Evolutionary conservation across 148 eudicot genomes (phyloP).

Genomic region (Simmondsia chinensis): DNA sequence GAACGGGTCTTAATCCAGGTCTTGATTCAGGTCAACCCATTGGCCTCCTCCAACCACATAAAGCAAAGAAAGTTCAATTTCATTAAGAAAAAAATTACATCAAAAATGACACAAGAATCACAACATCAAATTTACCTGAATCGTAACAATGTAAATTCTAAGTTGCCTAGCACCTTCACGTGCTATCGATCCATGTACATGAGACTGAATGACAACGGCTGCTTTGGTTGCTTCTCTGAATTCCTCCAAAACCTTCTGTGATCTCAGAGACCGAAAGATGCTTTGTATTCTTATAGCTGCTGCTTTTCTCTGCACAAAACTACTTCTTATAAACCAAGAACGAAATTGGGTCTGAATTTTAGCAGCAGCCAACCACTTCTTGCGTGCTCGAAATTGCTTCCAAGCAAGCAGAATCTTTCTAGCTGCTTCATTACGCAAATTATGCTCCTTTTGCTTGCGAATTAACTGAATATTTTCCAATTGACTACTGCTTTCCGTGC

Average conservation of each 20-base stretch:
- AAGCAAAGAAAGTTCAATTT: background rate
- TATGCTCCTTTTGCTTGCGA: slow-evolving; percentile 8
- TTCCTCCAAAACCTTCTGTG: slow-evolving; percentile 20
- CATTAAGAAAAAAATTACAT: too few species aligned
- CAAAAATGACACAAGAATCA: background rate
- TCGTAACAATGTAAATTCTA: slow-evolving; percentile 16
- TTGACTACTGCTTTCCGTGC: slow-evolving; percentile 7
- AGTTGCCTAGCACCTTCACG: slow-evolving; percentile 26
- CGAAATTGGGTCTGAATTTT: slow-evolving; percentile 59
- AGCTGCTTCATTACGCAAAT: slow-evolving; percentile 24
- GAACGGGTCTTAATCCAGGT: too few species aligned
- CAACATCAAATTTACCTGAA: slow-evolving; percentile 48
- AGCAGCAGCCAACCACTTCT: slow-evolving; percentile 40
- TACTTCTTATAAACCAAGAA: slow-evolving; percentile 30
- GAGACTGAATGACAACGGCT: slow-evolving; percentile 53
- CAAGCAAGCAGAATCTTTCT: slow-evolving; percentile 33
- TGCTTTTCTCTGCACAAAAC: slow-evolving; percentile 28
- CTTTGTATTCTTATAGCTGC: slow-evolving; percentile 53
- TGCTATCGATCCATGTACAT: slow-evolving; percentile 59
- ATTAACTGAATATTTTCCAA: slow-evolving; percentile 10
- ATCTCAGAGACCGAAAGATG: slow-evolving; percentile 28
- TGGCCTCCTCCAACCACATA: too few species aligned
- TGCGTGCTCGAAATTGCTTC: slow-evolving; percentile 19
- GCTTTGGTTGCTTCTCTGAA: slow-evolving; percentile 31
- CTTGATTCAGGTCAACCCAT: too few species aligned